phyloP scores from a whole-genome alignment of 306 rosid species.

The Ochetophila trinervis region DNA sequence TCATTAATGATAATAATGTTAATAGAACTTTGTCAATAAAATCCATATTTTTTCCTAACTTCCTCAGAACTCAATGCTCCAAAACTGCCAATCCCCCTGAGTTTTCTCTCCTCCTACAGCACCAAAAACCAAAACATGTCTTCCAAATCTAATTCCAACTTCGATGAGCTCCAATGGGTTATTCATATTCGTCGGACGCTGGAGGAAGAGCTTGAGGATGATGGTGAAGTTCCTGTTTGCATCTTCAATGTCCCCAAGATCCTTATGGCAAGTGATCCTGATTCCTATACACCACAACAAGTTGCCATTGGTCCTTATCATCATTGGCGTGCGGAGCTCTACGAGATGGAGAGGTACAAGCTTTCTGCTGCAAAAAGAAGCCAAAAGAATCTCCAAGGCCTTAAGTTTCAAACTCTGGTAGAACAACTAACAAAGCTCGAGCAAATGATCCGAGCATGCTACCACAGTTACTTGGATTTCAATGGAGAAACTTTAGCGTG shows the following conservation, averaged over 20 bases:
- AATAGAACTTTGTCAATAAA: neutral
- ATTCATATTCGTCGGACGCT: slow-evolving; percentile 54
- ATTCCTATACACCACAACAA: slow-evolving; percentile 67
- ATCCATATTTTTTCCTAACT: slow-evolving; percentile 20
- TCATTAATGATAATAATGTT: slow-evolving; percentile 16
- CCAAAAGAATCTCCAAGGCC: slow-evolving; percentile 42
- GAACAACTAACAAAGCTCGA: slow-evolving; percentile 49
- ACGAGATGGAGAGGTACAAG: slow-evolving; percentile 77
- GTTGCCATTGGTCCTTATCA: slow-evolving; percentile 84
- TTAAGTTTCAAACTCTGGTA: slow-evolving; percentile 42
- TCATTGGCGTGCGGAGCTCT: slow-evolving; percentile 62
- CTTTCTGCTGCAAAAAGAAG: slow-evolving; percentile 55
- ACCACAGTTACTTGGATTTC: slow-evolving; percentile 69
- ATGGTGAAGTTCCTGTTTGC: slow-evolving; percentile 39
- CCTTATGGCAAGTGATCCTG: slow-evolving; percentile 41
- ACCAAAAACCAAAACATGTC: slow-evolving; percentile 12
- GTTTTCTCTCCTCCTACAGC: neutral
- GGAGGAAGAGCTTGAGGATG: slow-evolving; percentile 60
- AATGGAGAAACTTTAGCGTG: slow-evolving; percentile 66
- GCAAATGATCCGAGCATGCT: slow-evolving; percentile 48
- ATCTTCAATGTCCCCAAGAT: slow-evolving; percentile 55
- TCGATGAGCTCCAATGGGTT: slow-evolving; percentile 64
- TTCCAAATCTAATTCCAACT: slow-evolving; percentile 29
- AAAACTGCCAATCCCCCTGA: neutral
- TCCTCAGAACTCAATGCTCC: slow-evolving; percentile 15